Percentiles rank a stretch among this genome's conserved stretches.
phyloP scores from a whole-genome alignment of 441 rosid species.

The Raphanus hybrid region DNA sequence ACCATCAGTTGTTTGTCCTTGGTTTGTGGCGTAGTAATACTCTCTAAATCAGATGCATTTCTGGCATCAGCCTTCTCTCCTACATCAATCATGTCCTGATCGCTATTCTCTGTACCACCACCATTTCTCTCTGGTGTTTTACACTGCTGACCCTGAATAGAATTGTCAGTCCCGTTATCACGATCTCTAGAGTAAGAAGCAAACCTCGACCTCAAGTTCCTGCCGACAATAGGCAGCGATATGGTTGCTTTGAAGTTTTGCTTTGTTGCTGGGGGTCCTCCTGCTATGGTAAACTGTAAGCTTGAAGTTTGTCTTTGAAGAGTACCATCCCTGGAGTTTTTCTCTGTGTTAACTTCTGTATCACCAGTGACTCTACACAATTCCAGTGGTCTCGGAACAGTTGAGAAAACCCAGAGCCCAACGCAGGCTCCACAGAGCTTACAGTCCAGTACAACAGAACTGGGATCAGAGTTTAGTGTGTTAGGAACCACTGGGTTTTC shows the following conservation, averaged over 20 bases:
- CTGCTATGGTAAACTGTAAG: slow-evolving; percentile 82
- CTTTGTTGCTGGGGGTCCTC: slow-evolving; percentile 88
- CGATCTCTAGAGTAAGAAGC: slow-evolving; percentile 66
- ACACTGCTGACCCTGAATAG: slow-evolving; percentile 47
- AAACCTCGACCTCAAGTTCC: slow-evolving; percentile 75
- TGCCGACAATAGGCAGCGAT: slow-evolving; percentile 80
- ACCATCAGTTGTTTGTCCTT: slow-evolving; percentile 36
- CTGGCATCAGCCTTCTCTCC: slow-evolving; percentile 24
- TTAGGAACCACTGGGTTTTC: slow-evolving; percentile 37
- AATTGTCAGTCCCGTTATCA: slow-evolving; percentile 23
- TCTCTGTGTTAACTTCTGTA: slow-evolving; percentile 52
- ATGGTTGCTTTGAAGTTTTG: slow-evolving; percentile 91
- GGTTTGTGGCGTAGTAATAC: slow-evolving; percentile 13
- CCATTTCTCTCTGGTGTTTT: slow-evolving; percentile 37
- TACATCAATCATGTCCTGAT: slow-evolving; percentile 28
- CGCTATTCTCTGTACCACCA: slow-evolving; percentile 14
- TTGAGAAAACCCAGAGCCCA: slow-evolving; percentile 87
- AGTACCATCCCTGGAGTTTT: slow-evolving; percentile 39
- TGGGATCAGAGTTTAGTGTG: slow-evolving; percentile 59
- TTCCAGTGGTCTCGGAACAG: slow-evolving; percentile 74
- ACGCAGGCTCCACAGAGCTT: slow-evolving; percentile 92
- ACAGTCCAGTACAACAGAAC: slow-evolving; percentile 86
- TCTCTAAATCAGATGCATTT: slow-evolving; percentile 21
- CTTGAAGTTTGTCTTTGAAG: slow-evolving; percentile 48
- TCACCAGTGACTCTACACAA: slow-evolving; percentile 71